Evolutionary conservation across 306 rosid genomes (phyloP), one percentile per base, ranked within the genome.

Genomic region (Elaeagnus macrophylla): DNA sequence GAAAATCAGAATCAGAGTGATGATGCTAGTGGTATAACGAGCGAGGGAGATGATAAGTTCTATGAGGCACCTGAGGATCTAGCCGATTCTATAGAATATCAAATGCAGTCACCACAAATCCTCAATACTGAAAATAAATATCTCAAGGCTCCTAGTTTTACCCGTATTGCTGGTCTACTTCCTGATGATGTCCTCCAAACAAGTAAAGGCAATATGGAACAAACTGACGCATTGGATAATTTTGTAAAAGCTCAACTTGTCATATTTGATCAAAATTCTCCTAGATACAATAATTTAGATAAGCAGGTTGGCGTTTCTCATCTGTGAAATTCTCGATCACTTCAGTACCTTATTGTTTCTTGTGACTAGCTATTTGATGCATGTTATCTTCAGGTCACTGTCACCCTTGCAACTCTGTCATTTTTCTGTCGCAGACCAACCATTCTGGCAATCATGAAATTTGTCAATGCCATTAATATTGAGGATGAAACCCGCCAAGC

Each of bases 341-440:
- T 62, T 51, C 38, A 15, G 67, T 62, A 46, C 45, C 40, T 9
- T 19, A 43, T 41, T 6, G 57, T 54, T 60, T 35, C 58, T 45
- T 38, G n/a, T 54, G 49, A 69, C 17, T 51, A 54, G 48, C 46
- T 65, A 46, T 44, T 67, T 50, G 47, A 61, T 56, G 37, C 13
- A 53, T 20, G 56, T 39, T 42, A 56, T 63, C 69, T 79, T 57
- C 82, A 91, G 99, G 87, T 91, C 54, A 69, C 70, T 2, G 79
- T 87, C 64, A 87, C 96, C 56, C 66, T 91, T 77, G 76, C 96
- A 51, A 84, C 95, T 38, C 58, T 91, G 78, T 82, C 96, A 61
- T 91, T 91, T 67, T 91, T 82, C 72, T 86, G 96, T 60, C 95
- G 96, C 25, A 76, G 99, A 77, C 91, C 85, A 52, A 91, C 89